Evolutionary conservation across 2,329 filamentous ascomycete species (phyloP), one percentile per base, ranked within the genome.

Genomic region (Cordyceps farinosa): DNA sequence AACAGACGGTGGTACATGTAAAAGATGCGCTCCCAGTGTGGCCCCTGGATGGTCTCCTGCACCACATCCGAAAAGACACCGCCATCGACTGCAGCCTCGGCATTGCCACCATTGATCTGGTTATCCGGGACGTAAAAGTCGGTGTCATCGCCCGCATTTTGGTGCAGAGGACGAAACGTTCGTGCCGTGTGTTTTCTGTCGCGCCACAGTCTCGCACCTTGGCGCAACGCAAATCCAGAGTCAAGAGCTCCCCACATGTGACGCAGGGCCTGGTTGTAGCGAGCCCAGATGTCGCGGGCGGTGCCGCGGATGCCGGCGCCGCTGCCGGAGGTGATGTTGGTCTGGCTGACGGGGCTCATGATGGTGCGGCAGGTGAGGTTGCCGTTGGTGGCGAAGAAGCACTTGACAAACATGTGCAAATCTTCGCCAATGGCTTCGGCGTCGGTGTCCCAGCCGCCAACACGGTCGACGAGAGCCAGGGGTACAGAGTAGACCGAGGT

Each of bases 231-330:
- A 68, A 84, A 90, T 2, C 88, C 88, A 17, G 85, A 87, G 70
- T 91, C 88, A 27, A 90, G 77, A 64, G 87, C 84, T 68, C 88
- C 88, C 88, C 88, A 91, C 88, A 91, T 91, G 75, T 91, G 88
- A 66, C 89, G 83, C 61, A 90, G 75, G 52, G 87, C 88, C 75
- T 91, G 89, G 73, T 85, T 87, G 72, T 90, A 91, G 29, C 89
- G 85, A 29, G 88, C 88, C 44, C 77, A 73, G 68, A 88, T 80
- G 65, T 89, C 88, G 48, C 80, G 78, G 54, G 82, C 72, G 64
- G 84, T 77, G 52, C 87, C 86, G 22, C 74, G 71, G 55, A 85
- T 63, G 17, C 85, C 85, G 8, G 52, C 29, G 29, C 60, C 77
- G 10, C 82, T 81, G 42, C 84, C 83, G 50, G 84, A 87, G 55